Conservation (phyloP, 495 filamentous ascomycete species). For the Penicillium cataractarum region DNA sequence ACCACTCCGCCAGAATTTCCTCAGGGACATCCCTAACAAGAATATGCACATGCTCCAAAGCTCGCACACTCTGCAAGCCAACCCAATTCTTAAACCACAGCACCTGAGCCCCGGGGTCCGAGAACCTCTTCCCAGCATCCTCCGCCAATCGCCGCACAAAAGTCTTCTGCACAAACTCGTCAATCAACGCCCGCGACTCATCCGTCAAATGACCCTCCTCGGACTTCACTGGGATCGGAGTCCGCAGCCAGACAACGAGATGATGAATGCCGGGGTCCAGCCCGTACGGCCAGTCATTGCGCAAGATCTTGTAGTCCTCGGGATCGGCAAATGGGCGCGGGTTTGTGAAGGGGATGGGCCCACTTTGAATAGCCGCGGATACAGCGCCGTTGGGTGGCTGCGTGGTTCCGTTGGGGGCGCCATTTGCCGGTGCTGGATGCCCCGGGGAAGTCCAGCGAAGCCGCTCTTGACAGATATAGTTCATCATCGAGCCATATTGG, state of each 20-base stretch:
- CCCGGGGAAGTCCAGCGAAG: conserved; percentile 65
- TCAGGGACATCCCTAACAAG: conserved; percentile 65
- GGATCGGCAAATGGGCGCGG: conserved; percentile 67
- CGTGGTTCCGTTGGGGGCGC: conserved; percentile 15
- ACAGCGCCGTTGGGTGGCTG: conserved; percentile 7
- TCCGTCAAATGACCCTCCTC: conserved; percentile 73
- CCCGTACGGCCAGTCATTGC: conserved; percentile 94
- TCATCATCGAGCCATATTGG: conserved; percentile 75
- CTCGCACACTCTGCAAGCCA: conserved; percentile 81
- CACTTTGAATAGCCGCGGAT: conserved; percentile 23
- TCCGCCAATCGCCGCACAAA: conserved; percentile 63
- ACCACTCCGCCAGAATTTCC: conserved; percentile 64
- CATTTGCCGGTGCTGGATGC: conserved; percentile 12
- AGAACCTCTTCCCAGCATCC: conserved; percentile 36
- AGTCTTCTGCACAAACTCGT: conserved; percentile 65
- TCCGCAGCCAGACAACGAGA: conserved; percentile 62
- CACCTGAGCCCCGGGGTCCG: conserved; percentile 58
- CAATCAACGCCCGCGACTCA: conserved; percentile 62
- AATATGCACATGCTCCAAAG: conserved; percentile 78
- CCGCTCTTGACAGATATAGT: conserved; percentile 73
- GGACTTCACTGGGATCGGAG: conserved; percentile 50
- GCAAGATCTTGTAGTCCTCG: conserved; percentile 73
- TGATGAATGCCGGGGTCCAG: conserved; percentile 67
- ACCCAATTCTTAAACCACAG: conserved; percentile 96
- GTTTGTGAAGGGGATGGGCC: conserved; percentile 41